phyloP scores from a whole-genome alignment of 495 filamentous ascomycete genomes.

The Clohesyomyces aquaticus region DNA sequence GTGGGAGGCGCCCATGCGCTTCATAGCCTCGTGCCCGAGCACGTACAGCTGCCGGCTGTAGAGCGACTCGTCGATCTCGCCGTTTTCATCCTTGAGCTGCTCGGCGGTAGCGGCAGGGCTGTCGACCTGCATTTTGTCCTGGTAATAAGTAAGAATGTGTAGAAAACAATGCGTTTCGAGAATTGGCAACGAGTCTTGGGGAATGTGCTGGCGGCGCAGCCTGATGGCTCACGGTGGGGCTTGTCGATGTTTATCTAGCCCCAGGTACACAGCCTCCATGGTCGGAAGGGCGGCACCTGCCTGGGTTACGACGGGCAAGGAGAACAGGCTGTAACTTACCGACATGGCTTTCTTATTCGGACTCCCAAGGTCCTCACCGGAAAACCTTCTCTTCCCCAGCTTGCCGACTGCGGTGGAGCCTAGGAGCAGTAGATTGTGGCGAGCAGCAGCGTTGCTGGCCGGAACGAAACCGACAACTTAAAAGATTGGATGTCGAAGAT shows the following conservation, averaged over 20 bases:
- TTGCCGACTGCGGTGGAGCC: conserved; percentile 54
- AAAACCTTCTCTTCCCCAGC: conserved; percentile 87
- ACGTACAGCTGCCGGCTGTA: conserved; percentile 99
- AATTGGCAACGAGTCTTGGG: no score
- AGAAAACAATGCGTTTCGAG: neutral
- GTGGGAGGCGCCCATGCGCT: conserved; percentile 96
- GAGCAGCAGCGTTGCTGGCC: conserved; percentile 1
- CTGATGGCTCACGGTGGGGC: no score
- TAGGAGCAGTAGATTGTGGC: conserved; percentile 29
- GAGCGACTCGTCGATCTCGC: conserved; percentile 92
- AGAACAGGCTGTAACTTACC: conserved; percentile 57
- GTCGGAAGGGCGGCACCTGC: neutral
- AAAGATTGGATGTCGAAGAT: no score
- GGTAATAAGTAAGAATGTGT: conserved; percentile 3
- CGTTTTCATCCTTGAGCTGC: conserved; percentile 59
- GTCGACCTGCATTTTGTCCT: conserved; percentile 84
- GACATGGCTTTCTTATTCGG: conserved; percentile 83
- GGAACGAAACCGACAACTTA: no score
- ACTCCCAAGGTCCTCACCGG: conserved; percentile 70
- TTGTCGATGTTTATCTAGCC: conserved; percentile 17
- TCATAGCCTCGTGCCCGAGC: conserved; percentile 99
- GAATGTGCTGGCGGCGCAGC: no score
- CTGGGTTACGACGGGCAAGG: neutral
- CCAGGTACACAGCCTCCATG: conserved; percentile 33
- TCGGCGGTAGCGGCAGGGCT: conserved; percentile 59